Evolutionary conservation across 31 red algal genomes (phyloP), one percentile per base, ranked within the genome.

Genomic region (Asparagopsis taxiformis): DNA sequence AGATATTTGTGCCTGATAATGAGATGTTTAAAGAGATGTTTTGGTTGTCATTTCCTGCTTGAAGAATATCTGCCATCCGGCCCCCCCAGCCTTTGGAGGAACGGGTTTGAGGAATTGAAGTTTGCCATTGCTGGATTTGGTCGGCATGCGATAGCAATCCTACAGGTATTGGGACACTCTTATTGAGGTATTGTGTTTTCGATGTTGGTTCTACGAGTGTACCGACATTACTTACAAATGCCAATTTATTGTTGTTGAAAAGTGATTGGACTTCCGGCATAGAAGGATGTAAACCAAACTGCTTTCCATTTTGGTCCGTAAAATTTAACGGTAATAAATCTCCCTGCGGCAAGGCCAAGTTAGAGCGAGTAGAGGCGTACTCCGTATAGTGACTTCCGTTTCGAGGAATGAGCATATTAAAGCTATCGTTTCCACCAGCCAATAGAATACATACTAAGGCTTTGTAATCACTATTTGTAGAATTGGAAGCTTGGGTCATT

Each of bases 101-200:
- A 9, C 32, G 37, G 15, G 10, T 23, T 13, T 68, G 63, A 17
- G 63, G 63, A 29, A 68, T 50, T 26, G 63, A 37, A 29, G 63
- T 68, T 51, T 68, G 63, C 63, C 63, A 68, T 68, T 68, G 63
- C 43, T 68, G 32, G 43, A 51, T 23, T 29, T 68, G 63, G 43
- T 68, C 63, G 43, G 32, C 8, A 50, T 68, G 63, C 36, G 63
- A 68, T 11, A 51, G 43, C 9, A 68, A 23, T 50, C 32, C 63
- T 15, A 37, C 16, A 48, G 63, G 63, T 10, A 68, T 68, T 16
- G 8, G 9, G 8, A 50, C 20, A 48, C 32, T 15, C 11, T 16
- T 15, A 37, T 68, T 10, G 63, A 48, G 43, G 10, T 37, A 16
- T 50, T 16, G 13, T 68, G 8, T 39, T 9, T 68, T 50, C 16